Conservation (phyloP, 108 stramenopile species). For the Discostella stelligeroides region DNA sequence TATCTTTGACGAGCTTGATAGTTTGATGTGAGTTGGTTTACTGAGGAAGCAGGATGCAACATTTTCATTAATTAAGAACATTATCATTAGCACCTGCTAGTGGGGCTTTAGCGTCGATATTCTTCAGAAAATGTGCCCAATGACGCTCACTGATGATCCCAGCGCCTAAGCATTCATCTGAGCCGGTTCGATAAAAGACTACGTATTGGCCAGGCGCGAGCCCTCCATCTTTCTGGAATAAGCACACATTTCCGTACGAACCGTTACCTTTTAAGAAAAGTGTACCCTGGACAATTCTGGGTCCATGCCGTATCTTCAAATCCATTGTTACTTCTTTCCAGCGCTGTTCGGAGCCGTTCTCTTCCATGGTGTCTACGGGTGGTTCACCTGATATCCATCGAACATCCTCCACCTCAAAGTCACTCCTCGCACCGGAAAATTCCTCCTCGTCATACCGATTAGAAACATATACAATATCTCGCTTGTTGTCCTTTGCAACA, state of each 20-base stretch:
- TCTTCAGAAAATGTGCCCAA: slow-evolving; percentile 68
- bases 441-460: slow-evolving; percentile 88
- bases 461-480: slow-evolving; percentile 83
- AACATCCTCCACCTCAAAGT: slow-evolving; percentile 87
- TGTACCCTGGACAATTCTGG: slow-evolving; percentile 70
- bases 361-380: slow-evolving; percentile 44
- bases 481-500: slow-evolving; percentile 85
- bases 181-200: slow-evolving; percentile 82
- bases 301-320: slow-evolving; percentile 95
- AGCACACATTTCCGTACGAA: slow-evolving; percentile 50
- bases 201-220: slow-evolving; percentile 96
- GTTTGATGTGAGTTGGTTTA: background rate
- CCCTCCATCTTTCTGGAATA: slow-evolving; percentile 87
- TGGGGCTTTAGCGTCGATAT: slow-evolving; percentile 8
- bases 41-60: background rate
- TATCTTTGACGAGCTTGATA: slow-evolving; percentile 22
- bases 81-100: background rate
- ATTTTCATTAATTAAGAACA: background rate
- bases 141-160: slow-evolving; percentile 89
- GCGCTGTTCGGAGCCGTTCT: slow-evolving; percentile 19
- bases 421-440: slow-evolving; percentile 59
- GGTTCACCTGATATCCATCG: slow-evolving; percentile 78
- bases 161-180: slow-evolving; percentile 87
- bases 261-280: slow-evolving; percentile 52
- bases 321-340: slow-evolving; percentile 51